Evolutionary conservation across 192 early-diverging fungal species (phyloP), one percentile per base, ranked within the genome.

Genomic region (Umbelopsis vinacea): DNA sequence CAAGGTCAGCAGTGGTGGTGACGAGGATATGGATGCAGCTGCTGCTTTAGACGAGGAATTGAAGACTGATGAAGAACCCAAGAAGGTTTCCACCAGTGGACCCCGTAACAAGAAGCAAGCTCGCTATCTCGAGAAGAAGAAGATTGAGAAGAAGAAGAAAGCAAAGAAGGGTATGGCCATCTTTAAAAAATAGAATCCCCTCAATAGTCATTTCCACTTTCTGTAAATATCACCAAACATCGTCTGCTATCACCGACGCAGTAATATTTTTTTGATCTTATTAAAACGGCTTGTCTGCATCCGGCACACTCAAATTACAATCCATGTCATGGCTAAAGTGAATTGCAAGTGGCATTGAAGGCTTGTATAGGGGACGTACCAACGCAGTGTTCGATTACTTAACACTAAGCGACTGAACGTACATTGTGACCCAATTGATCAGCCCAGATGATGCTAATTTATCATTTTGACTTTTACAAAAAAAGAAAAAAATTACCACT

Each of bases 71-170:
- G 52, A 55, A 47, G n/a, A 73, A n/a, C 66, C 46, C 17, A 73
- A 79, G 47, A 83, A 82, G 69, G 73, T 86, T 68, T 86, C 85
- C 15, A 86, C 85, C 50, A 82, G 85, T 69, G 85, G 85, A 55
- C 76, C 60, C 67, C 69, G 71, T 9, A 76, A 47, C 47, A 63
- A 73, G 21, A 76, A 67, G 37, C 57, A 76, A 26, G 57, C 71
- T 3, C 67, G 66, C 22, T 74, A 74, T 24, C 37, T 79, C 5
- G 68, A n/a, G 17, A 50, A 72, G 57, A 76, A 71, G 70, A 74
- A 80, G 71, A 46, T 29, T 63, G 57, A 26, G 8, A 37, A 35
- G n/a, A 63, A 63, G 7, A 63, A 63, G 33, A 63, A 63, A 26
- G 14, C 57, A 29, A 63, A 63, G 57, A 29, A 63, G 19, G 57